These are phyloP conservation scores for Calendula officinalis DNA, from an alignment of 129 eudicot species.

Conservation along the genomic window DNA sequence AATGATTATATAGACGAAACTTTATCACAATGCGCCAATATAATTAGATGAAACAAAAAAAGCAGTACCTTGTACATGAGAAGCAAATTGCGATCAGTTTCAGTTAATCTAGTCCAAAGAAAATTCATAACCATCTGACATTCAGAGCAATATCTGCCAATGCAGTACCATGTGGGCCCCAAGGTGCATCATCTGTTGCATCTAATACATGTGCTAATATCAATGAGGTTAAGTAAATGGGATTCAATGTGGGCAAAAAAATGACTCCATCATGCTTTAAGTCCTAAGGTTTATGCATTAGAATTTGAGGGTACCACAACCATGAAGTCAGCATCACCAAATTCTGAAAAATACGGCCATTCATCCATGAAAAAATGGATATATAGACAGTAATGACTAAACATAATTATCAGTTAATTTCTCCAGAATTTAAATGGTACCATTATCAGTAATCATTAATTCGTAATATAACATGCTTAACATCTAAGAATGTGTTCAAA, in stretches of 20 bases:
- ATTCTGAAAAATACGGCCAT: neutral
- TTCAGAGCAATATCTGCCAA: slow-evolving; percentile 96
- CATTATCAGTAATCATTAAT: slow-evolving; percentile 21
- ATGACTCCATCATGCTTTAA: too few species aligned
- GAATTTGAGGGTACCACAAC: neutral
- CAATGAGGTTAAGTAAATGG: slow-evolving; percentile 7
- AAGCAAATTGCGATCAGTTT: too few species aligned
- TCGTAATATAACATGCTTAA: slow-evolving; percentile 12
- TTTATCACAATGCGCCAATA: too few species aligned
- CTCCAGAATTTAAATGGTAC: slow-evolving; percentile 21
- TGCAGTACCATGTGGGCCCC: slow-evolving; percentile 98
- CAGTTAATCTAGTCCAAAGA: too few species aligned
- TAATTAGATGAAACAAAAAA: too few species aligned
- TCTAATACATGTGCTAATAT: slow-evolving; percentile 63
- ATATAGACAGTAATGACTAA: too few species aligned
- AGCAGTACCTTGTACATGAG: neutral
- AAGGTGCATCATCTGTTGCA: slow-evolving; percentile 96
- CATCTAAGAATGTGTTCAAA: neutral
- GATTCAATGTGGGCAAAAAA: too few species aligned
- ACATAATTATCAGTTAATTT: too few species aligned
- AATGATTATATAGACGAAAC: too few species aligned
- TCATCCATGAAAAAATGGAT: too few species aligned
- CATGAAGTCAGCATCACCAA: neutral
- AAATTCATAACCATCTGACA: slow-evolving; percentile 69
- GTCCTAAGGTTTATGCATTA: too few species aligned